Evolutionary conservation across 148 eudicot genomes (phyloP), one percentile per base, ranked within the genome.

Genomic region (Vaccinium darrowii): DNA sequence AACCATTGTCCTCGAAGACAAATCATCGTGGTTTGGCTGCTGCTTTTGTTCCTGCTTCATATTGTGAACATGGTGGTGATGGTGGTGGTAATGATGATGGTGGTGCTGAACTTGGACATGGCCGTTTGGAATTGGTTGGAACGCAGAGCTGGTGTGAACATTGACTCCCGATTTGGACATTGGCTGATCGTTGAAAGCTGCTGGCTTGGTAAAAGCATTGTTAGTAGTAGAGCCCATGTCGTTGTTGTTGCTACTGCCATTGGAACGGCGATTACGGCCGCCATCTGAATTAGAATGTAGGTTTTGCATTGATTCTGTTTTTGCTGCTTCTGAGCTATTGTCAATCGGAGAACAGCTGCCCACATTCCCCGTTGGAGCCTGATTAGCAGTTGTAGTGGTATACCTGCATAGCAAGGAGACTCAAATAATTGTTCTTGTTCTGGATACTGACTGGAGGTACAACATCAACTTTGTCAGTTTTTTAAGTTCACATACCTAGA

Each of bases 151-250:
- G n/a, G 89, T 86, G 74, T 85, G 90, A 43, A 85, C n/a, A 51
- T 88, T 89, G 53, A 90, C 88, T 19, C 84, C 75, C 51, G 93
- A 85, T 85, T 86, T 93, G 51, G 88, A 69, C 52, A 82, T 81
- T 79, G 86, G 72, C 81, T 84, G 89, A 75, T 91, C 92, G 72
- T 23, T 82, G 39, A 77, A 81, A 80, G 84, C 73, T 81, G 87
- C 76, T 60, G 90, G 86, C 60, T 90, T 90, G 54, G 86, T 86
- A 88, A 85, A 89, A 27, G 89, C 87, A 67, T 86, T 86, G 77
- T 91, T 85, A 76, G 94, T 92, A 36, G 95, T 90, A 76, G 95
- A 94, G 69, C 91, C 95, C 95, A 92, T 91, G 81, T 94, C 95
- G 56, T 91, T 90, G 57, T 94, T 94, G 84, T 92, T 92, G 87